Conservation (phyloP, 768 basidiomycete genomes). For the Rubroboletus pulcherrimus region DNA sequence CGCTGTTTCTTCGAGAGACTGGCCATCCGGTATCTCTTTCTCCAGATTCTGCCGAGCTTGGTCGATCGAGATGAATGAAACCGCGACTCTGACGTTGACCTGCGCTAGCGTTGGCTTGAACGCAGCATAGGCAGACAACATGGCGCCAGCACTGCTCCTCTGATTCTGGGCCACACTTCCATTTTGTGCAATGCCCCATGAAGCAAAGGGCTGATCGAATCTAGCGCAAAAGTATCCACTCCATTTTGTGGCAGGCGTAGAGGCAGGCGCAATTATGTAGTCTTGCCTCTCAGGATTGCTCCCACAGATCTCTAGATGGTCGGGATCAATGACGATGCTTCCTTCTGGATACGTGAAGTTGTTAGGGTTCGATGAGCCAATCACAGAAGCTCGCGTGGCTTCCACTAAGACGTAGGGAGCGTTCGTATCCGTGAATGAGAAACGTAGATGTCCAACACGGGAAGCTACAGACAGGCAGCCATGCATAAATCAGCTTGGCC, state of each 20-base stretch:
- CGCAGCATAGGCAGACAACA: slow-evolving; percentile 49
- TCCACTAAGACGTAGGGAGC: slow-evolving; percentile 64
- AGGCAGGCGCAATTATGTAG: slow-evolving; percentile 58
- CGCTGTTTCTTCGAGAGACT: slow-evolving; percentile 51
- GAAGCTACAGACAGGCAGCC: slow-evolving; percentile 45
- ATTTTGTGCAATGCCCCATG: slow-evolving; percentile 50
- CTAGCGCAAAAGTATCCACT: slow-evolving; percentile 55
- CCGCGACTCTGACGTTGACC: slow-evolving; percentile 59
- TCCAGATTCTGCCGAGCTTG: slow-evolving; percentile 57
- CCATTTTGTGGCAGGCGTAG: slow-evolving; percentile 37
- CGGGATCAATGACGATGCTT: slow-evolving; percentile 42
- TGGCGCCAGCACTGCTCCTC: slow-evolving; percentile 36
- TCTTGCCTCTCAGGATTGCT: slow-evolving; percentile 69
- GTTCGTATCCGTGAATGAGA: slow-evolving; percentile 50
- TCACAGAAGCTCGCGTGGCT: slow-evolving; percentile 57
- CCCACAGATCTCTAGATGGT: slow-evolving; percentile 52
- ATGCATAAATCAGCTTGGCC: neutral
- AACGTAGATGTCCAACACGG: slow-evolving; percentile 69
- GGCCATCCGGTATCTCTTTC: slow-evolving; percentile 44
- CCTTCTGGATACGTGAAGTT: slow-evolving; percentile 56
- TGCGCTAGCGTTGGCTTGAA: slow-evolving; percentile 35
- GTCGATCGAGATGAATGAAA: slow-evolving; percentile 70
- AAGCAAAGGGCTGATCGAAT: slow-evolving; percentile 44
- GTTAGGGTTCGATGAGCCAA: slow-evolving; percentile 47
- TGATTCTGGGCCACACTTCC: slow-evolving; percentile 33